phyloP scores from a whole-genome alignment of 345 rosid species.

The Reutealis trisperma region DNA sequence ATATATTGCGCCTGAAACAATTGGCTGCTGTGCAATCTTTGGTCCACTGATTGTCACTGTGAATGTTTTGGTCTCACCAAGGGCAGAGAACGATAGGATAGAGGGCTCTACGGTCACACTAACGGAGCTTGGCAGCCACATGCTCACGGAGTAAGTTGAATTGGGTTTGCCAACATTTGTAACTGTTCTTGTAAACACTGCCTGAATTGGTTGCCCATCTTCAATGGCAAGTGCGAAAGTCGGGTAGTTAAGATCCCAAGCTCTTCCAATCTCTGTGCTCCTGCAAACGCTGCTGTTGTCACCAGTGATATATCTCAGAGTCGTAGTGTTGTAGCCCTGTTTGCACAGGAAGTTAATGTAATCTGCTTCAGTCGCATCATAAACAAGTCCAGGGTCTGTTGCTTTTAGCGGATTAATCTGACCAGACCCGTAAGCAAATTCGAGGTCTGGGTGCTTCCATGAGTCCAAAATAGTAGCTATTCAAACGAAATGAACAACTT shows the following conservation, averaged over 20 bases:
- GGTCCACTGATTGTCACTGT: conserved; percentile 30
- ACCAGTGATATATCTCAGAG: conserved; percentile 31
- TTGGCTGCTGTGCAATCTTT: conserved; percentile 28
- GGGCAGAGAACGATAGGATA: conserved; percentile 29
- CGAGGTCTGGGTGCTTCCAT: conserved; percentile 19
- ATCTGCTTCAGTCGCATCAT: conserved; percentile 21
- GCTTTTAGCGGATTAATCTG: conserved; percentile 17
- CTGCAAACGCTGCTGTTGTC: conserved; percentile 32
- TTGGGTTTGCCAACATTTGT: conserved; percentile 47
- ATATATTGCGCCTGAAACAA: conserved; percentile 31
- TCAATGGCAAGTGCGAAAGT: conserved; percentile 37
- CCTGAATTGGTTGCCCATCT: conserved; percentile 35
- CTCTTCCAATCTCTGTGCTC: conserved; percentile 29
- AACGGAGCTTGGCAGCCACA: conserved; percentile 21
- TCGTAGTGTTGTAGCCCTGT: conserved; percentile 40
- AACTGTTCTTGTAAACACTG: conserved; percentile 39
- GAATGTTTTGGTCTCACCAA: conserved; percentile 36
- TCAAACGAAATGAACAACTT: neutral
- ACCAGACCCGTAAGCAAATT: conserved; percentile 22
- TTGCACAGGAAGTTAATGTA: conserved; percentile 51
- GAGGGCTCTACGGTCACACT: conserved; percentile 30
- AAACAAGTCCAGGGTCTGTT: conserved; percentile 21
- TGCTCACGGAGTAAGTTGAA: conserved; percentile 33
- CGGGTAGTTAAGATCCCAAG: conserved; percentile 54
- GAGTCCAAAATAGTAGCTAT: conserved; percentile 17